Evolutionary conservation across 768 basidiomycete genomes (phyloP), one percentile per base, ranked within the genome.

Genomic region (Boletus bicolor): DNA sequence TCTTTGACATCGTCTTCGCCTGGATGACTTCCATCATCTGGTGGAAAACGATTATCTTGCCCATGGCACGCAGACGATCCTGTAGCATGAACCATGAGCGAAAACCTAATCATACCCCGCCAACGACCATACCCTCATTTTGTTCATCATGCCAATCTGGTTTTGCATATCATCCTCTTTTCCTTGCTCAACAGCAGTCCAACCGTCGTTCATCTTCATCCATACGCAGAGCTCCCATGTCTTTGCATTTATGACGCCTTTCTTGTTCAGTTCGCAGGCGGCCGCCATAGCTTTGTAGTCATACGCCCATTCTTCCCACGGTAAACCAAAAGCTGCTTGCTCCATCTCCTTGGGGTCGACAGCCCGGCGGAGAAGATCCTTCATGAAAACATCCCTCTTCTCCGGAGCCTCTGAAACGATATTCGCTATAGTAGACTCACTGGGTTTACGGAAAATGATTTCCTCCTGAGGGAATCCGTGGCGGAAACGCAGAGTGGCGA

Each of bases 21-120:
- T 68, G 71, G 4, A 71, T 64, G 35, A 69, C 70, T 39, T 71
- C 71, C 62, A 72, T 71, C 62, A 71, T 63, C 45, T 71, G 71
- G 19, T 54, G 28, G 49, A 71, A 71, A 24, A 72, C 70, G 17
- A 71, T 54, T 1, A 53, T 37, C 46, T 71, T 72, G 35, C 58
- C 71, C 70, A 71, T 72, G 32, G 58, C 69, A 11, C 35, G 47
- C 28, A 71, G 45, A 55, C 61, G 70, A n/a, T 58, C 57, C 70
- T 72, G 51, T 26, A 36, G 10, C 36, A 21, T 35, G 36, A 21
- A 44, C 6, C 43, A 49, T 57, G 44, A 58, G 45, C 39, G 34
- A 54, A 47, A 26, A 19, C 7, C 0, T 10, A 9, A 42, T 26
- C 28, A 6, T 30, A 9, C 15, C n/a, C 38, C 30, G 26, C 11